Evolutionary conservation across 1,284 basidiomycete species (phyloP).

Genomic region (Sporisorium scitamineum): DNA sequence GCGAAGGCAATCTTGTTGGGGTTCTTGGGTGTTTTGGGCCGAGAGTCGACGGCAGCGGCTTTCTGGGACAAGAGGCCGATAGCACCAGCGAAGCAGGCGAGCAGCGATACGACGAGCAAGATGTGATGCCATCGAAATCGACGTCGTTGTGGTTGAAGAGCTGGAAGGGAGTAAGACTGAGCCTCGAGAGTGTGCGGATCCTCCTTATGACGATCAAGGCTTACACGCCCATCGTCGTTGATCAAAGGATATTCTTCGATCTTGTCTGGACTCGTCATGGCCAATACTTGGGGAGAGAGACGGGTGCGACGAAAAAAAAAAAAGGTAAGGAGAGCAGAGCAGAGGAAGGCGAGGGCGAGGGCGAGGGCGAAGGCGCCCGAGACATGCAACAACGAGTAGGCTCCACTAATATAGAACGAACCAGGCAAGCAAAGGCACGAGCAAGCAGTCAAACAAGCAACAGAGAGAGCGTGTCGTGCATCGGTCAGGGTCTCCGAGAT

Average conservation of each 20-base stretch:
- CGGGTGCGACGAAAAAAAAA: too few species aligned
- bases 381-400: too few species aligned
- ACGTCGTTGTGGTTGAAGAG: too few species aligned
- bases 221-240: neutral
- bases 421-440: too few species aligned
- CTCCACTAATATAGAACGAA: too few species aligned
- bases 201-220: neutral
- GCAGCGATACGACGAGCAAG: neutral
- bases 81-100: neutral
- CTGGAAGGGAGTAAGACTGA: too few species aligned
- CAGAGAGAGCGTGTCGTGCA: too few species aligned
- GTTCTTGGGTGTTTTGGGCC: neutral
- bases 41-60: neutral
- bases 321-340: too few species aligned
- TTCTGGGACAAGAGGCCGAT: neutral
- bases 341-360: too few species aligned
- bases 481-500: too few species aligned
- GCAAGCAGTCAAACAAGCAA: too few species aligned
- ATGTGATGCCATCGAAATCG: neutral
- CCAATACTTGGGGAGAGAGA: neutral
- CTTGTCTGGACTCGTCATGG: neutral
- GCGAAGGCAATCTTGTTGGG: neutral
- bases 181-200: neutral
- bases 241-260: neutral
- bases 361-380: too few species aligned